Evolutionary conservation across 1,284 basidiomycete genomes (phyloP).

Genomic region (Ceratorhiza oryzae-sativae): DNA sequence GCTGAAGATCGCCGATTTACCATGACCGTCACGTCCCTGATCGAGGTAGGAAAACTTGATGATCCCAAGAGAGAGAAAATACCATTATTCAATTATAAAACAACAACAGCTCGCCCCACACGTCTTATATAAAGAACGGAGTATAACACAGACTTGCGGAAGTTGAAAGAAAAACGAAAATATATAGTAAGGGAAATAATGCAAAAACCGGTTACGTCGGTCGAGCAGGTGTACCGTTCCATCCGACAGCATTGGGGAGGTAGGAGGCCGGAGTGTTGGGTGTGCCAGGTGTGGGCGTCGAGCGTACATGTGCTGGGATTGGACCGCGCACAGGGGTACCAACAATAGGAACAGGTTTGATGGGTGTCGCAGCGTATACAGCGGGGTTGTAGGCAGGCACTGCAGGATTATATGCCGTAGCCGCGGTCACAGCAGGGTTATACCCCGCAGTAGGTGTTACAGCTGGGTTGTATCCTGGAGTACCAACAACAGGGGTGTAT

Average conservation of each 20-base stretch:
- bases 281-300: slow-evolving; percentile 10
- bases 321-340: not conserved
- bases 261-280: slow-evolving; percentile 5
- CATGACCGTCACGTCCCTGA: not conserved
- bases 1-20: not conserved
- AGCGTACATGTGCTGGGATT: slow-evolving; percentile 20
- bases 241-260: not conserved
- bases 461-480: not conserved
- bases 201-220: not conserved
- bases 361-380: slow-evolving; percentile 11
- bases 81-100: slow-evolving; percentile 1
- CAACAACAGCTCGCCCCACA: not conserved
- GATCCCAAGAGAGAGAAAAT: not conserved
- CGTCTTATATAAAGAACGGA: not conserved
- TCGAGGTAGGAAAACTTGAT: not conserved
- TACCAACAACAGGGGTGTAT: not conserved
- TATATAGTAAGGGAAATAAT: not conserved
- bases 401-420: not conserved
- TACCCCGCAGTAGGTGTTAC: not conserved
- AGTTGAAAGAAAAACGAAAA: not conserved
- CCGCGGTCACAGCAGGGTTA: not conserved
- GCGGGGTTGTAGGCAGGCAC: not conserved
- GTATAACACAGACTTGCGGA: not conserved
- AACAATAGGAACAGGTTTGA: not conserved
- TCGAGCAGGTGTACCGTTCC: slow-evolving; percentile 17